Conservation (phyloP, 129 eudicot species). For the Cynara cardunculus region DNA sequence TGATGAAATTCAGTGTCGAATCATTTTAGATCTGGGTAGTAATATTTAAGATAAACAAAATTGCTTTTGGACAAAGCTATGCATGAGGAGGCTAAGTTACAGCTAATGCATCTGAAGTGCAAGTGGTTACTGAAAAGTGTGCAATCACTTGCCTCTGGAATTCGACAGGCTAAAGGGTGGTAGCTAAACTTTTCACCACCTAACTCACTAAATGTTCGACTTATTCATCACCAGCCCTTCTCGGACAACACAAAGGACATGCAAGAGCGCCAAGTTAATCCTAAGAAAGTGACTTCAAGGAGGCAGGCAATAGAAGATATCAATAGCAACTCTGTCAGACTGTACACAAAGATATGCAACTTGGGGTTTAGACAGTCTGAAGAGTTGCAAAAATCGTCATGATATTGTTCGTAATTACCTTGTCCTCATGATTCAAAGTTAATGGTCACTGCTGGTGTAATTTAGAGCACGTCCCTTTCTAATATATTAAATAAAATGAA, state of each 20-base stretch:
- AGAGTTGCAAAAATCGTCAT: slow-evolving; percentile 34
- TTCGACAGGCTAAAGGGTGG: slow-evolving; percentile 47
- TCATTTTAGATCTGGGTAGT: too few species aligned
- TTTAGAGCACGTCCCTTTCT: slow-evolving; percentile 33
- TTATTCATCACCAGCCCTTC: slow-evolving; percentile 12
- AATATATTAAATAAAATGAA: slow-evolving; percentile 39
- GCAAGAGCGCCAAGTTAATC: slow-evolving; percentile 46
- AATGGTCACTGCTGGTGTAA: too few species aligned
- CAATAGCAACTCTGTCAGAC: too few species aligned
- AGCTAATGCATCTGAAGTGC: too few species aligned
- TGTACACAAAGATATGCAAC: too few species aligned
- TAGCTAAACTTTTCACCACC: slow-evolving; percentile 24
- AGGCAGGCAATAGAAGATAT: slow-evolving; percentile 33
- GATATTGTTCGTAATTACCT: too few species aligned
- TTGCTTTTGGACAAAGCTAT: too few species aligned
- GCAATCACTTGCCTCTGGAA: slow-evolving; percentile 41
- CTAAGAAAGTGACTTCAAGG: slow-evolving; percentile 36
- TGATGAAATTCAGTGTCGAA: too few species aligned
- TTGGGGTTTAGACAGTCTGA: slow-evolving; percentile 29
- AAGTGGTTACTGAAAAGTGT: slow-evolving; percentile 30
- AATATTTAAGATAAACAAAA: too few species aligned
- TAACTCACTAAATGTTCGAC: slow-evolving; percentile 14
- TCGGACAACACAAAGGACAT: slow-evolving; percentile 14
- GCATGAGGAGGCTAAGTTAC: too few species aligned
- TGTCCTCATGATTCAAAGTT: too few species aligned